Conservation (phyloP, 345 rosid species). For the Erysimum cheiranthoides region DNA sequence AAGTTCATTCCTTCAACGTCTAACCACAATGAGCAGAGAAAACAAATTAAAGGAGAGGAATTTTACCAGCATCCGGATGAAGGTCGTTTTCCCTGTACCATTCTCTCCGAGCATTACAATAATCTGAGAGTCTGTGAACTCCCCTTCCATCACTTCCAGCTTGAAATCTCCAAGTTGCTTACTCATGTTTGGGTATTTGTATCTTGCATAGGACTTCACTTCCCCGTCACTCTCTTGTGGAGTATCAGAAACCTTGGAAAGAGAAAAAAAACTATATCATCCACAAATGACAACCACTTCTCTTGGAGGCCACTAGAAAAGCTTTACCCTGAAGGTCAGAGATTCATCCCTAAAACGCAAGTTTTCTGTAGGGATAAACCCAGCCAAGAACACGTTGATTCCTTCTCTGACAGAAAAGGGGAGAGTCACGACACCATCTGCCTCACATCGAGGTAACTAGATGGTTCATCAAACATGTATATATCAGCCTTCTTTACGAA, state of each 20-base stretch:
- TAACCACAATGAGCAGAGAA: neutral
- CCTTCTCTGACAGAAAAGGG: conserved; percentile 93
- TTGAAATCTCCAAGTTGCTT: conserved; percentile 77
- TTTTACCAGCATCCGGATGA: conserved; percentile 89
- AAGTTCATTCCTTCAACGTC: neutral
- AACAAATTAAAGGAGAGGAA: neutral
- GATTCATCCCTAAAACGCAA: conserved; percentile 88
- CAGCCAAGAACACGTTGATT: conserved; percentile 83
- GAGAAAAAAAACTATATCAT: conserved; percentile 22
- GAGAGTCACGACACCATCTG: conserved; percentile 91
- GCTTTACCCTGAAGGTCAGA: conserved; percentile 73
- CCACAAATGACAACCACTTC: neutral
- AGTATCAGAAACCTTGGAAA: conserved; percentile 82
- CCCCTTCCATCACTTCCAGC: conserved; percentile 79
- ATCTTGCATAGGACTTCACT: conserved; percentile 84
- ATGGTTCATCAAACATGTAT: conserved; percentile 94
- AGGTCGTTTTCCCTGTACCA: conserved; percentile 93
- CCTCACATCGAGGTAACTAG: conserved; percentile 90
- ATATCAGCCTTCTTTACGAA: conserved; percentile 85
- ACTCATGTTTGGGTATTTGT: conserved; percentile 81
- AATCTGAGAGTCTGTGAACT: conserved; percentile 92
- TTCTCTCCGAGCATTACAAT: conserved; percentile 91
- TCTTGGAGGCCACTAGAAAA: neutral
- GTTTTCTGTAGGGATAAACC: conserved; percentile 89
- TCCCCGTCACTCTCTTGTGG: conserved; percentile 77